Percentiles rank a stretch among this genome's conserved stretches.
These are phyloP conservation scores for Fusarium caatingaense DNA, from an alignment of 2,329 filamentous ascomycete species.

Conservation along the genomic window DNA sequence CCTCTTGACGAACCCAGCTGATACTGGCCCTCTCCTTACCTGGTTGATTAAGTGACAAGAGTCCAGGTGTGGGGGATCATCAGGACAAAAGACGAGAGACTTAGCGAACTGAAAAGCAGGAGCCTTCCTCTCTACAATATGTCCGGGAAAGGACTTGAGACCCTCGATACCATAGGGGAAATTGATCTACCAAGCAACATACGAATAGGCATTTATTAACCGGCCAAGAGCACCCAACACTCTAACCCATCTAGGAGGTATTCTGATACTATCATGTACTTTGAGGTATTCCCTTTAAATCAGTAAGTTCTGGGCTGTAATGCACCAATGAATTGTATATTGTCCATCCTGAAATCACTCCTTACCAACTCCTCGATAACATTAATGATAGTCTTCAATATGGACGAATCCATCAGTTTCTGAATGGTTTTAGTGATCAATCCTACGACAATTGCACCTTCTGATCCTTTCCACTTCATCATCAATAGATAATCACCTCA, in stretches of 20 bases:
- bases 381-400: constrained; percentile 66
- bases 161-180: constrained; percentile 82
- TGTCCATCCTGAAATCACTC: constrained; percentile 73
- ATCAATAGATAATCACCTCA: constrained; percentile 79
- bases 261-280: constrained; percentile 71
- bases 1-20: constrained; percentile 73
- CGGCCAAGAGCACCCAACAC: constrained; percentile 75
- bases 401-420: constrained; percentile 64
- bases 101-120: constrained; percentile 78
- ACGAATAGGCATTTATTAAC: constrained; percentile 87
- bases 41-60: constrained; percentile 60
- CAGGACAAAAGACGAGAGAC: constrained; percentile 79
- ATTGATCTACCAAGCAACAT: constrained; percentile 83
- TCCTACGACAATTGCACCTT: constrained; percentile 79
- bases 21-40: constrained; percentile 71
- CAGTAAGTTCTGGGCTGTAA: constrained; percentile 73
- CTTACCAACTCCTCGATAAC: constrained; percentile 71
- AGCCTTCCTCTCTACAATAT: constrained; percentile 78
- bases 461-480: constrained; percentile 79
- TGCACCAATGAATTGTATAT: constrained; percentile 77
- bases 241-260: constrained; percentile 58
- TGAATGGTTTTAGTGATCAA: constrained; percentile 73
- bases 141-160: constrained; percentile 80
- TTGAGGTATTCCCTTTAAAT: constrained; percentile 75
- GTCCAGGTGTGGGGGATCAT: constrained; percentile 73